Evolutionary conservation across 345 rosid species (phyloP).

Genomic region (Moringa oleifera): DNA sequence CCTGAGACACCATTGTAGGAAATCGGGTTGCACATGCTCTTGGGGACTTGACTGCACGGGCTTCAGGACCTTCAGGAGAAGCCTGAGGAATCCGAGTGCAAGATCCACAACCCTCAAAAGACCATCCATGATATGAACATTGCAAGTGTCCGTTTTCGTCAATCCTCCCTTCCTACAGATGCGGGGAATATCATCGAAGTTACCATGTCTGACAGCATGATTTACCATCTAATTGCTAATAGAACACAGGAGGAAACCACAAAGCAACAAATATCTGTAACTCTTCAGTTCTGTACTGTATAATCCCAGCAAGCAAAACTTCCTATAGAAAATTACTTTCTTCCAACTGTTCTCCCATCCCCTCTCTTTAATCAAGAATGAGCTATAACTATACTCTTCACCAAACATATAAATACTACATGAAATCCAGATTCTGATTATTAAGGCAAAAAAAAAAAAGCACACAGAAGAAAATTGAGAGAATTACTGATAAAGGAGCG

Average conservation of each 20-base stretch:
- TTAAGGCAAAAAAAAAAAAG: neutral
- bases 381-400: neutral
- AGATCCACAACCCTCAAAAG: constrained; percentile 83
- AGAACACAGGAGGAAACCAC: neutral
- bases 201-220: neutral
- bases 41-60: constrained; percentile 73
- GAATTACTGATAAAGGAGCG: constrained; percentile 84
- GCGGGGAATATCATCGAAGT: constrained; percentile 8
- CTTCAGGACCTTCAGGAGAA: constrained; percentile 84
- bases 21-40: constrained; percentile 77
- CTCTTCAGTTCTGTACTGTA: neutral
- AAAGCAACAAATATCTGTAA: neutral
- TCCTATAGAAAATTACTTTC: neutral
- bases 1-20: constrained; percentile 91
- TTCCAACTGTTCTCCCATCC: neutral
- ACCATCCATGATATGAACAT: constrained; percentile 99
- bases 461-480: constrained; percentile 7
- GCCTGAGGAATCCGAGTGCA: constrained; percentile 92
- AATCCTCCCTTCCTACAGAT: constrained; percentile 77
- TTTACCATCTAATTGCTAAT: neutral
- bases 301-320: neutral
- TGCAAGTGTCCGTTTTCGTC: constrained; percentile 97
- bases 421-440: neutral
- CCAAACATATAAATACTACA: neutral
- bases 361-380: neutral